Percentiles rank a stretch among this genome's conserved stretches.
Evolutionary conservation across 2,329 filamentous ascomycete genomes (phyloP).

Genomic region (Colletotrichum magnum): DNA sequence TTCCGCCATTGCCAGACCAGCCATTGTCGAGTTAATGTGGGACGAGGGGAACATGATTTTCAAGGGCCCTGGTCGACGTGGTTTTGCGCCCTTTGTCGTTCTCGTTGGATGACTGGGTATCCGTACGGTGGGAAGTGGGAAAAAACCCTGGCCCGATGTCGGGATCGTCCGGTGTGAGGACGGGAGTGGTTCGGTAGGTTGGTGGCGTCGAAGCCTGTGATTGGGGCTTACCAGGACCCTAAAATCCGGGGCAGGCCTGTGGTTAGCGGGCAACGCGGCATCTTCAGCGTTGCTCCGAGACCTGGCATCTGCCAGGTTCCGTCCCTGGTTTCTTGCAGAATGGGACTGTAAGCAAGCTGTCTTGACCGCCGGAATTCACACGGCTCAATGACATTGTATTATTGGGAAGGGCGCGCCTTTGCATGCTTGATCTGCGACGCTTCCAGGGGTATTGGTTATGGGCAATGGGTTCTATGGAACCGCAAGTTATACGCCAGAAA

Average conservation of each 20-base stretch:
- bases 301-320: not conserved
- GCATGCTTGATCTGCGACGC: not conserved
- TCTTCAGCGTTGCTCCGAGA: constrained; percentile 7
- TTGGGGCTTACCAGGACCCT: constrained; percentile 7
- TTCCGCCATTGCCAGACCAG: constrained; percentile 40
- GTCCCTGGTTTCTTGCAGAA: not conserved
- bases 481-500: not conserved
- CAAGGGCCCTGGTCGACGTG: constrained; percentile 33
- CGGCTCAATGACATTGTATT: not conserved
- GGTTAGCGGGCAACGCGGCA: constrained; percentile 1
- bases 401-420: constrained; percentile 27
- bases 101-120: constrained; percentile 19
- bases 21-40: constrained; percentile 36
- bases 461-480: not conserved
- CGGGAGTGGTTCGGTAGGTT: constrained; percentile 29
- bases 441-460: not conserved
- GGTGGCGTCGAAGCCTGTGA: constrained; percentile 18
- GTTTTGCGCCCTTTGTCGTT: constrained; percentile 34
- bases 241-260: constrained; percentile 30
- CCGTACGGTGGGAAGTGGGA: not conserved
- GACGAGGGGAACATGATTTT: constrained; percentile 22
- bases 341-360: not conserved
- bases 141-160: constrained; percentile 39
- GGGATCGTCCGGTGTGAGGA: constrained; percentile 39
- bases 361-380: not conserved